A percentile compares a stretch with the other conserved stretches of the same genome.
Evolutionary conservation across 768 basidiomycete species (phyloP).

Genomic region (Gymnopilus junonius): DNA sequence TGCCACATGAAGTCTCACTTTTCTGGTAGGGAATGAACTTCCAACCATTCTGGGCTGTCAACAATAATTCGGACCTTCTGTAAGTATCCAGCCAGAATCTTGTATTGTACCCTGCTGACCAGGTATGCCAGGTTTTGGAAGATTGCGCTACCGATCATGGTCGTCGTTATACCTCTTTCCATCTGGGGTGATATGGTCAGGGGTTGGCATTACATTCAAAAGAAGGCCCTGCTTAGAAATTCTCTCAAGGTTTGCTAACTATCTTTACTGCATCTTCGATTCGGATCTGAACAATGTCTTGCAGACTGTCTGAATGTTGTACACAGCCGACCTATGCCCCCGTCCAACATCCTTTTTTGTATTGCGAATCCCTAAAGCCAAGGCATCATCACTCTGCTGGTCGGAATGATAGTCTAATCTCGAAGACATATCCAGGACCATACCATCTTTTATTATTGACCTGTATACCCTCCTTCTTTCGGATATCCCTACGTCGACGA

Average conservation of each 20-base stretch:
- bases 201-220: conserved; percentile 50
- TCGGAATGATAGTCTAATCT: background rate
- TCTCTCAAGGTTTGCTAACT: conserved; percentile 31
- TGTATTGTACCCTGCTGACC: conserved; percentile 1
- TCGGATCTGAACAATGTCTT: too few relatives aligned
- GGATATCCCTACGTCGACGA: background rate
- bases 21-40: conserved; percentile 71
- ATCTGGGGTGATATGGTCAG: conserved; percentile 52
- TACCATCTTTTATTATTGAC: too few relatives aligned
- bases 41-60: conserved; percentile 49
- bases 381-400: background rate
- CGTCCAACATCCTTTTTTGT: background rate
- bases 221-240: conserved; percentile 37
- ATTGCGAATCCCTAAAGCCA: too few relatives aligned
- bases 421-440: background rate
- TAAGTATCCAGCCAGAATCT: conserved; percentile 1
- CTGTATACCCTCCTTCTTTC: background rate
- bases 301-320: background rate
- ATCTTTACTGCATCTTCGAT: background rate
- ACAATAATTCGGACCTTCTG: conserved; percentile 51
- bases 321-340: background rate
- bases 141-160: conserved; percentile 64
- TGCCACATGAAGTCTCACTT: background rate
- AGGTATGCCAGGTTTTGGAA: conserved; percentile 60
- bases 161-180: conserved; percentile 55